Evolutionary conservation across 257 asterid genomes (phyloP).

Genomic region (Thymus quinquecostatus): DNA sequence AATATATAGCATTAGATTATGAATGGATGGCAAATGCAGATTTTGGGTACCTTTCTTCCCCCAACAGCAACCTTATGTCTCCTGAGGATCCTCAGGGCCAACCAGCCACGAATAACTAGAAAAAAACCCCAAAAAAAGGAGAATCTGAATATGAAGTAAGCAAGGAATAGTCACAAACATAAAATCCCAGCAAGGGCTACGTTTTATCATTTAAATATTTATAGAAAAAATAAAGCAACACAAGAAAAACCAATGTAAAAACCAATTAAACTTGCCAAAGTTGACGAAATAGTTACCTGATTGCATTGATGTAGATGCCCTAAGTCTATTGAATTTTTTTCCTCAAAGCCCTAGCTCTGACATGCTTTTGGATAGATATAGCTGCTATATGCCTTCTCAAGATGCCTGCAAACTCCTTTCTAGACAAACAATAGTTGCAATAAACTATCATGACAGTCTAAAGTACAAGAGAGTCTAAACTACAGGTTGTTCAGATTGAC

Average conservation of each 20-base stretch:
- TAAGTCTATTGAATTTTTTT: conserved; percentile 47
- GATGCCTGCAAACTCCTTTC: conserved; percentile 66
- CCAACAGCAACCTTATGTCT: conserved; percentile 76
- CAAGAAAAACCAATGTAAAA: too few relatives aligned
- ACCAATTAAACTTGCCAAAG: too few relatives aligned
- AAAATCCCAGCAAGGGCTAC: background rate
- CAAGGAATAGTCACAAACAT: background rate
- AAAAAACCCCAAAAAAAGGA: conserved; percentile 21
- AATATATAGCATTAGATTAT: background rate
- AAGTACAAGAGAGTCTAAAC: conserved; percentile 19
- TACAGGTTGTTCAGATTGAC: conserved; percentile 83
- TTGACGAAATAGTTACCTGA: conserved; percentile 81
- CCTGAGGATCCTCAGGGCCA: conserved; percentile 94
- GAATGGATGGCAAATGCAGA: conserved; percentile 12
- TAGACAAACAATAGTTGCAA: conserved; percentile 39
- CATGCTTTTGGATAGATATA: conserved; percentile 71
- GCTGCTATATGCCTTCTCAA: conserved; percentile 77
- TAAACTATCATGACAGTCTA: conserved; percentile 13
- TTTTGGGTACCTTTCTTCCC: conserved; percentile 66
- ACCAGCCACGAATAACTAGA: conserved; percentile 97
- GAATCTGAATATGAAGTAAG: background rate
- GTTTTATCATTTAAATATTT: background rate
- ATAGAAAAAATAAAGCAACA: background rate
- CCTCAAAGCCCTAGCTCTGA: conserved; percentile 59
- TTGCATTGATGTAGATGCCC: conserved; percentile 76